A percentile compares a stretch with the other conserved stretches of the same genome.
Conservation (phyloP, 192 early-diverging fungal genomes). For the Geosiphon pyriformis region DNA sequence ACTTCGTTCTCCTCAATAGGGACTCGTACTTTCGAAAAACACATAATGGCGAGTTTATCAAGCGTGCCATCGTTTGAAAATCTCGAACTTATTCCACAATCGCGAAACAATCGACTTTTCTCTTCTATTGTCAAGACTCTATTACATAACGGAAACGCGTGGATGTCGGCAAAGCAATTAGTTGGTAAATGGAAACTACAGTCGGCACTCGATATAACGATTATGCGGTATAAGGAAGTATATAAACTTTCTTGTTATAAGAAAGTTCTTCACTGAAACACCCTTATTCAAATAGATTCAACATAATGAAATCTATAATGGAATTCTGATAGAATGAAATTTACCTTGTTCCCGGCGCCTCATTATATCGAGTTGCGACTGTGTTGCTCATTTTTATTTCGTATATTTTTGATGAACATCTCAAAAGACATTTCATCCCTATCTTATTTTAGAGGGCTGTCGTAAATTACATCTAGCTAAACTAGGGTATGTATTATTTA, state of each 20-base stretch:
- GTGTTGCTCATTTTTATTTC: too few relatives aligned
- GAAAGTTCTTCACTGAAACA: too few relatives aligned
- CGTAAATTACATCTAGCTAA: not conserved
- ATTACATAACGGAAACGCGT: constrained; percentile 4
- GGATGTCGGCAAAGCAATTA: constrained; percentile 12
- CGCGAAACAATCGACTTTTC: constrained; percentile 7
- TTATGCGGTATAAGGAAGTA: too few relatives aligned
- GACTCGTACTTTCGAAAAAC: too few relatives aligned
- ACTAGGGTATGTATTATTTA: constrained; percentile 9
- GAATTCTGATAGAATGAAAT: not conserved
- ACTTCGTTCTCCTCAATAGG: too few relatives aligned
- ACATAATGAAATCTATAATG: not conserved
- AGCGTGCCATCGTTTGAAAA: constrained; percentile 9
- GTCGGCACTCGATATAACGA: too few relatives aligned
- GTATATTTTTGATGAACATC: too few relatives aligned
- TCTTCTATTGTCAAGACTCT: constrained; percentile 6
- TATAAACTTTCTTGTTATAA: too few relatives aligned
- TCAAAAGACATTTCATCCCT: not conserved
- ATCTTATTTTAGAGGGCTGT: not conserved
- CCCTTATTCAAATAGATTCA: constrained; percentile 3
- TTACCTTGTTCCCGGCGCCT: too few relatives aligned
- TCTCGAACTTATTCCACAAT: constrained; percentile 8
- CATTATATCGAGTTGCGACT: too few relatives aligned
- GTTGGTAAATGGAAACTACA: constrained; percentile 10
- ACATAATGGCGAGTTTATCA: constrained; percentile 1